Evolutionary conservation across 176 grass and related monocot species (phyloP).

Genomic region (Secale cereale): DNA sequence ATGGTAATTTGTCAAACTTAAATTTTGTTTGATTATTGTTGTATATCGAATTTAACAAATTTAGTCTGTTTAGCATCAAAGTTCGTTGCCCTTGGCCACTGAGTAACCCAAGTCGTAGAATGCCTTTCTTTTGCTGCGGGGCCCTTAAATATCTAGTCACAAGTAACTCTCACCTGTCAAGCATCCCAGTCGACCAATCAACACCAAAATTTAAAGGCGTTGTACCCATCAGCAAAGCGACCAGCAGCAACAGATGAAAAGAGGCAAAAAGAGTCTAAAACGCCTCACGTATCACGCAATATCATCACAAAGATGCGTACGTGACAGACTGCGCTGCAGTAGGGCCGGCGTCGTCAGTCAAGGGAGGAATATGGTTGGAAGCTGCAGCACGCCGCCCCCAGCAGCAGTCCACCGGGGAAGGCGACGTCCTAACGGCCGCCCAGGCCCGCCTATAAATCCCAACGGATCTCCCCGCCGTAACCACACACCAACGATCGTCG

Average conservation of each 20-base stretch:
- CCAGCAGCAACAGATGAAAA: not conserved
- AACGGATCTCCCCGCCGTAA: not conserved
- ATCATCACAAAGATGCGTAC: not conserved
- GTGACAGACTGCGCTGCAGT: not conserved
- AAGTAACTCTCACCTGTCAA: not conserved
- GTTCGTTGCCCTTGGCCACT: too few relatives aligned
- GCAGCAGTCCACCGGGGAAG: slow-evolving; percentile 5
- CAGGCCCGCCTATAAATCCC: slow-evolving; percentile 32
- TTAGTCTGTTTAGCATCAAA: too few relatives aligned
- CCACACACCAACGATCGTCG: not conserved
- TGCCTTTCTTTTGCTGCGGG: too few relatives aligned
- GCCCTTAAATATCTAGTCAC: not conserved
- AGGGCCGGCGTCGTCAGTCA: not conserved
- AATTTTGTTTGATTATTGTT: too few relatives aligned
- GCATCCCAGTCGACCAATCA: not conserved
- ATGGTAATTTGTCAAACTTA: too few relatives aligned
- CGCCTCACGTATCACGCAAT: not conserved
- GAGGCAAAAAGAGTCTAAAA: not conserved
- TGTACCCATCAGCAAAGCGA: not conserved
- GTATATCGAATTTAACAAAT: too few relatives aligned
- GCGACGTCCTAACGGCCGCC: not conserved
- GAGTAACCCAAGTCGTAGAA: not conserved
- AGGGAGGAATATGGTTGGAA: slow-evolving; percentile 14
- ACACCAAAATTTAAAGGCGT: not conserved
- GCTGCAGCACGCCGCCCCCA: not conserved